A percentile compares a stretch with the other conserved stretches of the same genome.
Evolutionary conservation across 768 basidiomycete genomes (phyloP).

Genomic region (Pleurotus cornucopiae): DNA sequence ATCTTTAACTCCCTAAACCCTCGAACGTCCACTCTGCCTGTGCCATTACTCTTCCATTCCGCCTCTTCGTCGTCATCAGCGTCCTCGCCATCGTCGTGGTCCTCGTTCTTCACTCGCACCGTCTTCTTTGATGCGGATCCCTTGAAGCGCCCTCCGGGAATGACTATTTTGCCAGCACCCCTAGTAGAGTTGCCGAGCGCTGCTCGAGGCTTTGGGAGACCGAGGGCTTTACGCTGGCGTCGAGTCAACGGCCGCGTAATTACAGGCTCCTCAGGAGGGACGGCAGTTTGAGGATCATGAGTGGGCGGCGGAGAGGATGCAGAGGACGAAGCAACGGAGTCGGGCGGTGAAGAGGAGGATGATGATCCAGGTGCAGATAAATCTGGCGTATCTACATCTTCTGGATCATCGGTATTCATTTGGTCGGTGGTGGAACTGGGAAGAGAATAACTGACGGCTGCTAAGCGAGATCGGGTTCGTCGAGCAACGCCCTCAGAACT

Average conservation of each 20-base stretch:
- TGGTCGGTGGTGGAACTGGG: background rate
- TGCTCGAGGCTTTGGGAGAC: constrained; percentile 53
- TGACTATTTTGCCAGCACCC: constrained; percentile 60
- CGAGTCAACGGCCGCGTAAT: constrained; percentile 44
- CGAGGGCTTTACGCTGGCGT: constrained; percentile 64
- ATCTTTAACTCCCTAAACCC: constrained; percentile 80
- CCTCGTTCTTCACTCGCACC: constrained; percentile 17
- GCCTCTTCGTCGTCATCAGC: constrained; percentile 23
- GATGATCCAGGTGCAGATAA: constrained; percentile 32
- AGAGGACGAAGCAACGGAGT: constrained; percentile 12
- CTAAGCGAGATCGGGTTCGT: constrained; percentile 9
- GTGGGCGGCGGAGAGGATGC: constrained; percentile 24
- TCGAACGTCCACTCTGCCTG: constrained; percentile 69
- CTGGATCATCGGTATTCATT: constrained; percentile 8
- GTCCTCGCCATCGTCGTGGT: constrained; percentile 24
- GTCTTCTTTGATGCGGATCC: constrained; percentile 14
- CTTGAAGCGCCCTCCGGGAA: constrained; percentile 57
- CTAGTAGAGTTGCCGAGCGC: constrained; percentile 26
- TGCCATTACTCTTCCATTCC: constrained; percentile 65
- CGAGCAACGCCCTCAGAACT: constrained; percentile 25
- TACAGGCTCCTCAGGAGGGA: constrained; percentile 19
- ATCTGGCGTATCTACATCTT: constrained; percentile 25
- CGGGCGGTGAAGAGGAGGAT: constrained; percentile 11
- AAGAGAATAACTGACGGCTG: background rate
- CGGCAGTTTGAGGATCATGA: constrained; percentile 18